Base-by-base conservation (phyloP, 2,329 filamentous ascomycete genomes). In the Fusarium foetens region DNA sequence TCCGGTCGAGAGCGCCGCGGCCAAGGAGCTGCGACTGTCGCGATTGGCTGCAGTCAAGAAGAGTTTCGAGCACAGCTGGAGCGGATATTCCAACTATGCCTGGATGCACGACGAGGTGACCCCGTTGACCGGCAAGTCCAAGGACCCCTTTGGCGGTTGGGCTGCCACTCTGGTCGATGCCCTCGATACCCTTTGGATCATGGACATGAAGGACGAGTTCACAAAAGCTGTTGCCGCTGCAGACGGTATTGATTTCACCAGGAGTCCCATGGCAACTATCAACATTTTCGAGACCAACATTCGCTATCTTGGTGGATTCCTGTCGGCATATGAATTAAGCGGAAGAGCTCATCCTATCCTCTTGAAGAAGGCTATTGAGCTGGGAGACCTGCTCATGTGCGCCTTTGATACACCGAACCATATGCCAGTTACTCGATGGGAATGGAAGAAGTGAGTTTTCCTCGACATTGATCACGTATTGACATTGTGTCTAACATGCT, bases 281-380 rank as follows among this genome's bases (percentile, higher is more conserved):
- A 91, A 90, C 69, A 81, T 92, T 4, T 92, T 92, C 70, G 91
- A 93, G 79, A 92, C 89, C 1, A 91, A 87, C 6, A 92, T 92
- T 69, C 86, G 91, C 35, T 92, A 92, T 75, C 84, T 92, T 0
- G 91, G 91, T 43, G 91, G 91, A 5, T 85, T 92, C 63, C 75
- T 93, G 63, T 88, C 87, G 17, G 90, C 90, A 4, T 92, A 92
- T 75, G 90, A 92, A 77, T 76, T 92, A 23, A 91, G 88, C 73
- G 84, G 83, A 45, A 85, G 83, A 70, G 82, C 85, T 70, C 69
- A 77, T 59, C 51, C 73, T 43, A 81, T 82, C n/a, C 80, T 92
- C 53, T 81, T 92, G 51, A 81, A 82, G 51, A 92, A 92, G 79
- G 89, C 90, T 7, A 82, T 83, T 9, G 89, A 92, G 80, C 82